Percentiles rank a stretch among this genome's conserved stretches.
Evolutionary conservation across 2,329 filamentous ascomycete species (phyloP).

Genomic region (Fusarium globosum): DNA sequence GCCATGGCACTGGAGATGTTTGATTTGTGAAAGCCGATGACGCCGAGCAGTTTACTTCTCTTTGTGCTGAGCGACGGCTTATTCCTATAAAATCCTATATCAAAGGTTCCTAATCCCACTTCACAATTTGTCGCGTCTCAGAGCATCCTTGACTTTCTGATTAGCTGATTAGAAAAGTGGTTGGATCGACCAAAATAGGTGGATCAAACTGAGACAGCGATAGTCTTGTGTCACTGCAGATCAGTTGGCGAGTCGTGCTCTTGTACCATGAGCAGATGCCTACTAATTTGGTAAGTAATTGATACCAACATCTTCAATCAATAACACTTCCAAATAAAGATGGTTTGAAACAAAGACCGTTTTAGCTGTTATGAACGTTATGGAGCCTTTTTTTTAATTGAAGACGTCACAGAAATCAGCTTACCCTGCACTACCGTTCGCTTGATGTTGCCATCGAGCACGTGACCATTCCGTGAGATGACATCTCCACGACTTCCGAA

Average conservation of each 20-base stretch:
- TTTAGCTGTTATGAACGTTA: background rate
- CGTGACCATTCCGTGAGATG: background rate
- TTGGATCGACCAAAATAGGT: background rate
- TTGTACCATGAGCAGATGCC: background rate
- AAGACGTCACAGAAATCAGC: background rate
- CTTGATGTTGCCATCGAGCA: accelerated
- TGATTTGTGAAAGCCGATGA: conserved; percentile 17
- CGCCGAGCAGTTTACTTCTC: background rate
- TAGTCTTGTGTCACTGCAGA: background rate
- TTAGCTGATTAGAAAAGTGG: background rate
- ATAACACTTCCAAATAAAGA: background rate
- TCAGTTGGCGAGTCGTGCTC: background rate
- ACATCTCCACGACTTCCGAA: background rate
- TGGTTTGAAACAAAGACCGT: background rate
- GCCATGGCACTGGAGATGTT: background rate
- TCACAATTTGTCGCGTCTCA: background rate
- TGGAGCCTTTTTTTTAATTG: background rate
- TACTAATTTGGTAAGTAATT: background rate
- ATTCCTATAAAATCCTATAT: background rate
- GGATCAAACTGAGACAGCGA: background rate
- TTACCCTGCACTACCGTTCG: conserved; percentile 22
- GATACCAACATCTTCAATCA: too few relatives aligned
- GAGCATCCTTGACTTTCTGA: background rate
- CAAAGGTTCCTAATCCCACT: background rate
- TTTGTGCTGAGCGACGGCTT: background rate